phyloP scores from a whole-genome alignment of 148 eudicot species.

The Rhododendron molle region DNA sequence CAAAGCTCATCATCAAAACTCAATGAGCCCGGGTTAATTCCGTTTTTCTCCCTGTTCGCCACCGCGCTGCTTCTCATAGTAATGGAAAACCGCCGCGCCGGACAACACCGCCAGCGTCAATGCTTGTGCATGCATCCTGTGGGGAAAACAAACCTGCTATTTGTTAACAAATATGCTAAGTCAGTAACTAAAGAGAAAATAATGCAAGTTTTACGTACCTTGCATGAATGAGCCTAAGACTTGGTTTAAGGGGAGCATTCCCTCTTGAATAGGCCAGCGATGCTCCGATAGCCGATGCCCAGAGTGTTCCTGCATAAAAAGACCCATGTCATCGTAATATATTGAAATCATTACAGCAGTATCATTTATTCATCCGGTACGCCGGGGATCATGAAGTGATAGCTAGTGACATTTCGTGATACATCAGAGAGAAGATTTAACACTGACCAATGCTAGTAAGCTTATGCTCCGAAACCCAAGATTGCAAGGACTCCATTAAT shows the following conservation, averaged over 20 bases:
- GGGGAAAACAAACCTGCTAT: too few relatives aligned
- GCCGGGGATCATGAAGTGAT: too few relatives aligned
- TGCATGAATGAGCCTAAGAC: conserved; percentile 84
- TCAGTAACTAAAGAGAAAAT: background rate
- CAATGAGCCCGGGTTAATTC: background rate
- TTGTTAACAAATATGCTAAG: background rate
- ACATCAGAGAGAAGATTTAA: background rate
- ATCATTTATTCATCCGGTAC: too few relatives aligned
- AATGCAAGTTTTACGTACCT: conserved; percentile 25
- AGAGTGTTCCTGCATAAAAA: conserved; percentile 40
- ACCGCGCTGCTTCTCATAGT: conserved; percentile 42
- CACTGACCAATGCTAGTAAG: conserved; percentile 70
- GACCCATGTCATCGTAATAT: background rate
- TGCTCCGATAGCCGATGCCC: conserved; percentile 67
- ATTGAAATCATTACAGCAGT: too few relatives aligned
- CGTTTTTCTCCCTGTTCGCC: conserved; percentile 1
- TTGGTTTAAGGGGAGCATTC: conserved; percentile 56
- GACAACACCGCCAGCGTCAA: conserved; percentile 71
- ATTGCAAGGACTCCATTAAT: conserved; percentile 61
- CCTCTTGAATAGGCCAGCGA: conserved; percentile 58
- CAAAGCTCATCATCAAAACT: background rate
- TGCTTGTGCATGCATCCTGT: conserved; percentile 87
- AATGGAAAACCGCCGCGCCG: conserved; percentile 65
- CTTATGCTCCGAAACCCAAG: conserved; percentile 79
- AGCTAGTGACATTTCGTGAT: too few relatives aligned